Percentiles rank a stretch among this genome's conserved stretches.
phyloP scores from a whole-genome alignment of 495 filamentous ascomycete genomes.

The Pseudoneurospora amorphoporcata region DNA sequence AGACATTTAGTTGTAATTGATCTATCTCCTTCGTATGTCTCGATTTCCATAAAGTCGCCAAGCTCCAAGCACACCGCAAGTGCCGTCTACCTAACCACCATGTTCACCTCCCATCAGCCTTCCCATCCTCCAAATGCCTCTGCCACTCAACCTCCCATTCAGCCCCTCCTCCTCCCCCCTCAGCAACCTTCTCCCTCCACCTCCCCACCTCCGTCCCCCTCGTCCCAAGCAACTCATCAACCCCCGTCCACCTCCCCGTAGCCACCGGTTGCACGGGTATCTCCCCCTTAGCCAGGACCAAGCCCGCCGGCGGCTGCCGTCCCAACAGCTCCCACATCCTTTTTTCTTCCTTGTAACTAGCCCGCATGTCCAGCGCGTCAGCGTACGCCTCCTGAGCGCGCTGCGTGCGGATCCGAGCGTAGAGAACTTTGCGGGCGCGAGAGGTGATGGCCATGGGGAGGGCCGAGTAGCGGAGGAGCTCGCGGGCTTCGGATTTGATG shows the following conservation, averaged over 20 bases:
- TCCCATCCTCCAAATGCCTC: neutral
- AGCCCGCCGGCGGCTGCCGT: constrained; percentile 29
- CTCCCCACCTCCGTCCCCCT: constrained; percentile 29
- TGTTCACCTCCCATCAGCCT: neutral
- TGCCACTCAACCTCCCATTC: constrained; percentile 1
- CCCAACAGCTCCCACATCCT: constrained; percentile 44
- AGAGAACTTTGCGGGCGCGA: constrained; percentile 8
- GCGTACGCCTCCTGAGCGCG: constrained; percentile 40
- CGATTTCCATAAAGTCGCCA: too few species aligned
- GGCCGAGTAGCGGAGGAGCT: constrained; percentile 20
- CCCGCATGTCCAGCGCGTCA: constrained; percentile 42
- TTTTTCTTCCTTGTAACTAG: constrained; percentile 45
- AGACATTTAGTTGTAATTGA: too few species aligned
- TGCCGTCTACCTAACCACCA: too few species aligned
- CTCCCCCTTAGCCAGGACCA: constrained; percentile 30
- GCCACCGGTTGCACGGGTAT: neutral
- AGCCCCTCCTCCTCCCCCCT: neutral
- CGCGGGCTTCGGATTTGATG: constrained; percentile 13
- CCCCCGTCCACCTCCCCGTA: neutral
- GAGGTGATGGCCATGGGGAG: constrained; percentile 9
- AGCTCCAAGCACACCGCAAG: too few species aligned
- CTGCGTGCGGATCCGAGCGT: constrained; percentile 21
- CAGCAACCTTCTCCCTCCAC: constrained; percentile 2
- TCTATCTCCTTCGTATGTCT: too few species aligned
- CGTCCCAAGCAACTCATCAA: constrained; percentile 29